Base-by-base conservation (phyloP, 78 protist species). In the Chrysochromulina tobinii region DNA sequence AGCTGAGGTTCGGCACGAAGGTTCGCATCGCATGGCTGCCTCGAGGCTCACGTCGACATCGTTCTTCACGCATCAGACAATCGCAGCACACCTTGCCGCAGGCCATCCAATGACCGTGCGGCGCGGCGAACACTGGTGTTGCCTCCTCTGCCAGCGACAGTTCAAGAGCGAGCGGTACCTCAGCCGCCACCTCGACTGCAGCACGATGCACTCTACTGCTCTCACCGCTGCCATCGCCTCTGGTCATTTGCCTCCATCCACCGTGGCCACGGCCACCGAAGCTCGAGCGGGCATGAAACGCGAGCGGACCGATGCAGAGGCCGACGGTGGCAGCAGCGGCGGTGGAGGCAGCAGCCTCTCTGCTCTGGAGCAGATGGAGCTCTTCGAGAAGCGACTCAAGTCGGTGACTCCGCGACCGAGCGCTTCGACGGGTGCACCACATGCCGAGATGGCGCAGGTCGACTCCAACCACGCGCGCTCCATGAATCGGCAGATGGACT, bases 281-380 rank as follows among this genome's bases (percentile, higher is more conserved):
- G 38, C 38, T 38, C 38, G 38, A 38, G 38, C 38, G 38, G 38
- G 38, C 38, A 38, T 38, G 38, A 38, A 66, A 3, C 72, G 9
- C n/a, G 7, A 21, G 48, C 72, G n/a, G 38, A 7, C 53, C 12
- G 51, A 3, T 7, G 79, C 51, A 51, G 54, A 5, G 12, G 54
- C 7, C 7, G 79, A 51, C 14, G 7, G 5, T 18, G 79, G 79
- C 51, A 12, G 6, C 55, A 51, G 79, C 51, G 79, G 12, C 38
- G 79, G 79, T 0, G 79, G 53, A 11, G 51, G 51, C 53, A 12
- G 38, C 23, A 57, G 83, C 21, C 27, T 75, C 58, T 50, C 58
- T 18, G 83, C 83, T 17, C 12, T 75, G 14, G 83, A 75, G 83
- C 83, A 75, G 83, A 75, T 75, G 83, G 83, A 27, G 83, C 55